phyloP scores from a whole-genome alignment of 345 rosid species.

The Turritis glabra region DNA sequence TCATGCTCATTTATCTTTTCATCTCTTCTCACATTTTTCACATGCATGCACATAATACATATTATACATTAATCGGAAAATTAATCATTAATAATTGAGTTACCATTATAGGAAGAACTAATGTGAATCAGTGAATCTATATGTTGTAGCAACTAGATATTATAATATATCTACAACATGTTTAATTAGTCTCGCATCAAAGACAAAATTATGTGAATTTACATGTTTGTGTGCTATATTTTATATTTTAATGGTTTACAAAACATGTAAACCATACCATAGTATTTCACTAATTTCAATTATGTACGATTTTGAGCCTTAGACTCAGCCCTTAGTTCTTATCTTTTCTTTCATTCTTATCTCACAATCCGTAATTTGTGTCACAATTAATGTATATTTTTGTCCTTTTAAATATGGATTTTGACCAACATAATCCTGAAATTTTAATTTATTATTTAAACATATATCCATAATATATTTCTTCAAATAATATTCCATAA shows the following conservation, averaged over 20 bases:
- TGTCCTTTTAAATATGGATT: background rate
- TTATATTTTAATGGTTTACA: background rate
- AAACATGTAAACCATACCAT: background rate
- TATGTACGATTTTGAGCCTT: background rate
- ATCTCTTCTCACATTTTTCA: background rate
- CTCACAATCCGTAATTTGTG: background rate
- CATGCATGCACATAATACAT: no score
- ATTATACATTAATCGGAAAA: background rate
- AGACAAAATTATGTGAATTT: background rate
- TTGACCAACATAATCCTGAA: background rate
- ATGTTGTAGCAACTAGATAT: background rate
- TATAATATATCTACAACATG: background rate
- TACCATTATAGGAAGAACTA: background rate
- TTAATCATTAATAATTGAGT: background rate
- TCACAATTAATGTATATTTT: background rate
- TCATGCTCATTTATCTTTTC: background rate
- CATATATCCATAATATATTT: background rate
- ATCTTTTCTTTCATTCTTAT: background rate
- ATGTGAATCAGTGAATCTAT: background rate
- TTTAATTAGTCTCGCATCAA: background rate
- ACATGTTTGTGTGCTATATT: background rate
- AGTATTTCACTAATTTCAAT: background rate
- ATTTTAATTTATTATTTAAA: background rate
- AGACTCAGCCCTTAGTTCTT: no score
- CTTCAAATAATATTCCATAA: background rate